Conservation (phyloP, 495 filamentous ascomycete species). For the Filosporella fistucella region DNA sequence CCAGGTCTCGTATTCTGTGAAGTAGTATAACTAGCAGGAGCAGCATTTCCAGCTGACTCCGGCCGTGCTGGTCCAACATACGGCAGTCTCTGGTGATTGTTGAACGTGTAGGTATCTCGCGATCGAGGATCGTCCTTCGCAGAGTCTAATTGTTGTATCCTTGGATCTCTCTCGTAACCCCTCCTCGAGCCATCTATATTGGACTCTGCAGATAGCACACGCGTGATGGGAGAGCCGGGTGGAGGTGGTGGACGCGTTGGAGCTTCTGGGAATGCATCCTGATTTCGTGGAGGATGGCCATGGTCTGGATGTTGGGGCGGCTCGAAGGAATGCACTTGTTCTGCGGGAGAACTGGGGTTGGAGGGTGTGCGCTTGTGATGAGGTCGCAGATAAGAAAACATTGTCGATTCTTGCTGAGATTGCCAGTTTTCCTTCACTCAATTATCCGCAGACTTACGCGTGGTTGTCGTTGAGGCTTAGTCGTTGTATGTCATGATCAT, state of each 20-base stretch:
- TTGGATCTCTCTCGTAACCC: slow-evolving; percentile 10
- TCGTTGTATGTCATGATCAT: neutral
- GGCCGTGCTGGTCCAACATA: slow-evolving; percentile 13
- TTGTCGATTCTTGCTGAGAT: no score
- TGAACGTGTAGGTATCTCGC: slow-evolving; percentile 11
- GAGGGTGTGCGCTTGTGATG: slow-evolving; percentile 45
- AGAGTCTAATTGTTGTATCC: slow-evolving; percentile 17
- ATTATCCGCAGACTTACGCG: neutral
- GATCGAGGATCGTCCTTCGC: neutral
- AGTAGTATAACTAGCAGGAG: slow-evolving; percentile 21
- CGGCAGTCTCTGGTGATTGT: slow-evolving; percentile 17
- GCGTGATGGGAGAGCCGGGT: slow-evolving; percentile 38
- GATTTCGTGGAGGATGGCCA: slow-evolving; percentile 18
- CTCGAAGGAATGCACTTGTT: slow-evolving; percentile 34
- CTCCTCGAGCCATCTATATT: slow-evolving; percentile 8
- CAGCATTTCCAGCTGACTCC: slow-evolving; percentile 18
- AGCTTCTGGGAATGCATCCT: slow-evolving; percentile 12
- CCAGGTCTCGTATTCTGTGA: slow-evolving; percentile 26
- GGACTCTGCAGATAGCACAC: slow-evolving; percentile 36
- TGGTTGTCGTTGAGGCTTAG: neutral
- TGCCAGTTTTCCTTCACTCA: no score
- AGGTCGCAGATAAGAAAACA: slow-evolving; percentile 52
- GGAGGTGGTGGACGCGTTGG: slow-evolving; percentile 25
- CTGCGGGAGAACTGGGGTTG: slow-evolving; percentile 43
- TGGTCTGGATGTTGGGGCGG: slow-evolving; percentile 31